phyloP scores from a whole-genome alignment of 345 rosid species.

The Eucalyptus sp. region DNA sequence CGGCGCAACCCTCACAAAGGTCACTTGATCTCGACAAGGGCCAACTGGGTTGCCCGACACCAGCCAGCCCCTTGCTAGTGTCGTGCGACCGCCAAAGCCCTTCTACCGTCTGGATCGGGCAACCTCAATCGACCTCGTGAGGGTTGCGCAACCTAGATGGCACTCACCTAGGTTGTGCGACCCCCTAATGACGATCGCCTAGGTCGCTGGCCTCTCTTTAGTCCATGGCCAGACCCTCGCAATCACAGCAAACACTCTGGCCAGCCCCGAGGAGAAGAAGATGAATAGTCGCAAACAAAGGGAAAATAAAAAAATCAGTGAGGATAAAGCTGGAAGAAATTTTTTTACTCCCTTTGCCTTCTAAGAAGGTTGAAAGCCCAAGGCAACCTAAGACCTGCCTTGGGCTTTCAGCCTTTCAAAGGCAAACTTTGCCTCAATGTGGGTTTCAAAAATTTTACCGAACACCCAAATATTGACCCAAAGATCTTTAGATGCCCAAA shows the following conservation, averaged over 20 bases:
- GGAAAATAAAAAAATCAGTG: too few species aligned
- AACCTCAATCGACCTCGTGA: accelerated
- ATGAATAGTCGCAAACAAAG: too few species aligned
- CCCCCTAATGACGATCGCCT: accelerated
- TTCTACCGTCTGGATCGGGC: accelerated
- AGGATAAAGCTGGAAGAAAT: accelerated
- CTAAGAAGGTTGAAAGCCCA: too few species aligned
- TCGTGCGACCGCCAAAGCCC: accelerated
- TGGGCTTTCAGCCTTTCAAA: too few species aligned
- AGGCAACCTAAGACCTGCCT: accelerated
- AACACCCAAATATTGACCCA: too few species aligned
- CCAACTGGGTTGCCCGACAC: accelerated
- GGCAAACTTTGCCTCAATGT: accelerated
- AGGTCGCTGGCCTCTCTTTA: too few species aligned
- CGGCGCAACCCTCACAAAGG: accelerated
- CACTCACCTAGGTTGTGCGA: accelerated
- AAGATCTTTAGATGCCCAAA: too few species aligned
- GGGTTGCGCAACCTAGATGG: accelerated
- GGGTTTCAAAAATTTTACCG: accelerated
- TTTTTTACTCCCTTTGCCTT: too few species aligned
- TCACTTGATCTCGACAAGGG: accelerated
- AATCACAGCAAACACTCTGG: accelerated
- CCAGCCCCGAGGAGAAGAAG: accelerated
- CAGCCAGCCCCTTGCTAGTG: accelerated
- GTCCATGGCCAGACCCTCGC: accelerated